Evolutionary conservation across 805 yeast genomes (phyloP).

Genomic region (Suhomyces emberorum): DNA sequence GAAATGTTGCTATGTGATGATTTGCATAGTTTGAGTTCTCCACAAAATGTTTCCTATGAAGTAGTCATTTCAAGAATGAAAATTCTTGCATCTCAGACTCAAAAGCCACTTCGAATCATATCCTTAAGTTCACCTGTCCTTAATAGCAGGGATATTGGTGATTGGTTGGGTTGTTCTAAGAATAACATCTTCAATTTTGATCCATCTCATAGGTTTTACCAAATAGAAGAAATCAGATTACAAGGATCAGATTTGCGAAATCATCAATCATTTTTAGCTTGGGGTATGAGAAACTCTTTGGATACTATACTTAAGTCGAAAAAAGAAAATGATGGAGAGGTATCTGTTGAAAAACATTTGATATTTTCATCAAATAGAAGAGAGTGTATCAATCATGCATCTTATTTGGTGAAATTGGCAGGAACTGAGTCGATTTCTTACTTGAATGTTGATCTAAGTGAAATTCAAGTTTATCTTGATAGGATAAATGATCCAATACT

Average conservation of each 20-base stretch:
- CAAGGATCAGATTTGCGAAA: slow-evolving; percentile 45
- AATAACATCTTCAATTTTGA: slow-evolving; percentile 64
- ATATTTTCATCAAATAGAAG: slow-evolving; percentile 59
- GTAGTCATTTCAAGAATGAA: slow-evolving; percentile 65
- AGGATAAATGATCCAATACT: slow-evolving; percentile 48
- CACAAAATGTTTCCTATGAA: slow-evolving; percentile 62
- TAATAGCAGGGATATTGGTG: slow-evolving; percentile 73
- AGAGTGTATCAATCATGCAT: slow-evolving; percentile 51
- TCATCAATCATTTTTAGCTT: slow-evolving; percentile 48
- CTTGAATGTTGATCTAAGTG: slow-evolving; percentile 35
- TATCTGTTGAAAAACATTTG: slow-evolving; percentile 22
- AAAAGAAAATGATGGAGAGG: slow-evolving; percentile 2
- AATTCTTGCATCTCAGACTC: slow-evolving; percentile 65
- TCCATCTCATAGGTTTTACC: slow-evolving; percentile 54
- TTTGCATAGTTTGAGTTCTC: slow-evolving; percentile 57
- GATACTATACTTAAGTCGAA: slow-evolving; percentile 30
- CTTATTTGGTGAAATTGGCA: slow-evolving; percentile 40
- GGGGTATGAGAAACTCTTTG: slow-evolving; percentile 51
- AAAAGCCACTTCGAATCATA: slow-evolving; percentile 55
- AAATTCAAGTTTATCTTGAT: slow-evolving; percentile 39
- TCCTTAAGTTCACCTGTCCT: slow-evolving; percentile 69
- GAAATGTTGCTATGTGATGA: slow-evolving; percentile 74
- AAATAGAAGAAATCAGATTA: slow-evolving; percentile 56
- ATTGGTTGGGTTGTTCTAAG: slow-evolving; percentile 78
- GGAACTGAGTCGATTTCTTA: slow-evolving; percentile 36